A percentile compares a stretch with the other conserved stretches of the same genome.
Conservation (phyloP, 371 early-diverging fungal genomes). For the Lichtheimia corymbifera region DNA sequence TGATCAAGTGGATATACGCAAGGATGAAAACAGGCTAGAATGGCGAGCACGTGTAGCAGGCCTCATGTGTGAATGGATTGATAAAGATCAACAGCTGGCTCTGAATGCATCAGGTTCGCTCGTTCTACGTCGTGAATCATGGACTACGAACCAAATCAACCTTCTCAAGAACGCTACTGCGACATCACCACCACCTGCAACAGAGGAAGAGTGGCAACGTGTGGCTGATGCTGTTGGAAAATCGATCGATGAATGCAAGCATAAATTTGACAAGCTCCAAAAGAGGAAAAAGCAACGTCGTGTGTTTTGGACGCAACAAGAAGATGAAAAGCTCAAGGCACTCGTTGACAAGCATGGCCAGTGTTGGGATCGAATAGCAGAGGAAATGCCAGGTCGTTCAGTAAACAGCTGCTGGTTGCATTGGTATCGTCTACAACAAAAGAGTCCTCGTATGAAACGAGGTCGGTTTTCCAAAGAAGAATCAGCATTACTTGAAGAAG, state of each 20-base stretch:
- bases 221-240: constrained; percentile 20
- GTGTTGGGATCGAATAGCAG: constrained; percentile 21
- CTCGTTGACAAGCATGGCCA: constrained; percentile 10
- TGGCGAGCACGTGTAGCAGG: constrained; percentile 29
- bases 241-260: constrained; percentile 22
- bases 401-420: constrained; percentile 17
- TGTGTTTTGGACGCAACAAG: constrained; percentile 27
- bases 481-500: constrained; percentile 30
- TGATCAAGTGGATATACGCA: constrained; percentile 10
- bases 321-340: constrained; percentile 21
- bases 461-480: constrained; percentile 29
- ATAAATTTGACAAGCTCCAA: constrained; percentile 11
- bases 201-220: constrained; percentile 21
- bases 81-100: constrained; percentile 8
- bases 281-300: neutral
- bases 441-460: constrained; percentile 12
- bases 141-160: constrained; percentile 22
- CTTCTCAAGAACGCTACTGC: constrained; percentile 2
- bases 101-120: neutral
- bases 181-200: too few relatives aligned
- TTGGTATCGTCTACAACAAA: constrained; percentile 10
- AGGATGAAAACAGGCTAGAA: constrained; percentile 16
- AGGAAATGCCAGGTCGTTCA: constrained; percentile 4
- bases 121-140: constrained; percentile 10
- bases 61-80: constrained; percentile 19